A percentile compares a stretch with the other conserved stretches of the same genome.
Conservation (phyloP, 1,139 yeast species). For the Scheffersomyces segobiensis region DNA sequence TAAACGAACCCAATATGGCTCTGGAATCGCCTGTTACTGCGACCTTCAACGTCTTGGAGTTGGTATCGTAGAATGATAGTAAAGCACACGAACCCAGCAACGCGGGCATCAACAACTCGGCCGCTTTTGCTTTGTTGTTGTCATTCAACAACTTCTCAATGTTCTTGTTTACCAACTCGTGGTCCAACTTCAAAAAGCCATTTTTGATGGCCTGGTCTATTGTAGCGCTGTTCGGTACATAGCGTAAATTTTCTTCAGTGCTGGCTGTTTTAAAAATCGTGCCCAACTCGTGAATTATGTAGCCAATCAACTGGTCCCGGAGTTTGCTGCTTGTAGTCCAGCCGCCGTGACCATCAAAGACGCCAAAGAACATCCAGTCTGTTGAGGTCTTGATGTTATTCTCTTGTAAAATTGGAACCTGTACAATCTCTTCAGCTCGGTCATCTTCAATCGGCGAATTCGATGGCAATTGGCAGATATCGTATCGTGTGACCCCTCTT, state of each 20-base stretch:
- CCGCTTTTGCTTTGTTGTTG: conserved; percentile 61
- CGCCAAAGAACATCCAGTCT: conserved; percentile 95
- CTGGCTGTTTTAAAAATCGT: conserved; percentile 59
- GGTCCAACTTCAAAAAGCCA: conserved; percentile 82
- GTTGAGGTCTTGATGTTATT: conserved; percentile 57
- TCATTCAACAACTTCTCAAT: conserved; percentile 67
- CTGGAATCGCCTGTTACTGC: conserved; percentile 98
- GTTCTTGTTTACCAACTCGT: conserved; percentile 79
- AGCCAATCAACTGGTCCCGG: conserved; percentile 73
- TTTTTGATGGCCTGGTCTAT: conserved; percentile 78
- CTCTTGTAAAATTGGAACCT: conserved; percentile 67
- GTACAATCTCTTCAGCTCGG: conserved; percentile 81
- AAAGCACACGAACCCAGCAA: conserved; percentile 94
- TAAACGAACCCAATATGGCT: conserved; percentile 79
- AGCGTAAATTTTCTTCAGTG: conserved; percentile 48
- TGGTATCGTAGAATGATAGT: conserved; percentile 81
- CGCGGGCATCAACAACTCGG: conserved; percentile 86
- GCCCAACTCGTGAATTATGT: conserved; percentile 77
- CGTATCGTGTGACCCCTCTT: conserved; percentile 90
- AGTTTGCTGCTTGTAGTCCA: conserved; percentile 88
- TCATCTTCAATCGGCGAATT: conserved; percentile 96
- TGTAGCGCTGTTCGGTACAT: conserved; percentile 62
- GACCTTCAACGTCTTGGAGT: conserved; percentile 69
- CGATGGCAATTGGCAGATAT: conserved; percentile 84
- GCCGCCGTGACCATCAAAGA: conserved; percentile 97